phyloP scores from a whole-genome alignment of 805 yeast genomes.

The Wickerhamomyces rabaulensis region DNA sequence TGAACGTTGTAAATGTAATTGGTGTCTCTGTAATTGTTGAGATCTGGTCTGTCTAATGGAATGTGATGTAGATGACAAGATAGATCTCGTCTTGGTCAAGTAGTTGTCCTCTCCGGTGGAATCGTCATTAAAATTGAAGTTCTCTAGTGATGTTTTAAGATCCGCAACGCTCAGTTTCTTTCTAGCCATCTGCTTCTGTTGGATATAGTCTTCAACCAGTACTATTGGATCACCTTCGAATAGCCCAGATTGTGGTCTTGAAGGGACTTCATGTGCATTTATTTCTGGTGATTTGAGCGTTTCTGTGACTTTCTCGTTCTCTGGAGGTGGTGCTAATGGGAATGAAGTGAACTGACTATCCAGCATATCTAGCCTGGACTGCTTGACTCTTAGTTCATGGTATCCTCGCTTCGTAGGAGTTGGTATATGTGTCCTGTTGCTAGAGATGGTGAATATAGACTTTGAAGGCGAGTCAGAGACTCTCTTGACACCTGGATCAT shows the following conservation, averaged over 20 bases:
- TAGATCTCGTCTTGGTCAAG: not conserved
- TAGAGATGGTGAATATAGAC: not conserved
- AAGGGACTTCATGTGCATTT: constrained; percentile 9
- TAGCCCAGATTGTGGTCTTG: constrained; percentile 9
- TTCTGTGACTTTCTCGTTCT: constrained; percentile 9
- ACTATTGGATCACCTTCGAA: constrained; percentile 31
- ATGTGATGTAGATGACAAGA: not conserved
- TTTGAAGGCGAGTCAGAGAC: not conserved
- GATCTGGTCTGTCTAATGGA: not conserved
- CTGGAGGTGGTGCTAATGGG: constrained; percentile 29
- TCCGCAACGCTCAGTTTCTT: constrained; percentile 29
- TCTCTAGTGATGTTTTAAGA: constrained; percentile 25
- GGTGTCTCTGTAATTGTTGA: constrained; percentile 5
- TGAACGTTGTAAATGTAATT: constrained; percentile 5
- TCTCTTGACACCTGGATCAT: not conserved
- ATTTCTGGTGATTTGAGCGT: constrained; percentile 13
- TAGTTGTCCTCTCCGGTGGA: not conserved
- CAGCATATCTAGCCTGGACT: constrained; percentile 33
- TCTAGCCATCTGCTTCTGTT: constrained; percentile 17
- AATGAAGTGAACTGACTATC: constrained; percentile 34
- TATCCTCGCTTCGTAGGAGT: not conserved
- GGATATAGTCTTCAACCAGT: constrained; percentile 53
- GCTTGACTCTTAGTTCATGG: constrained; percentile 1
- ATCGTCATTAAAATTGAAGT: constrained; percentile 2
- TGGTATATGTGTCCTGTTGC: not conserved